These are phyloP conservation scores for Rubroboletus satanas DNA, from an alignment of 768 basidiomycete genomes.

Conservation along the genomic window DNA sequence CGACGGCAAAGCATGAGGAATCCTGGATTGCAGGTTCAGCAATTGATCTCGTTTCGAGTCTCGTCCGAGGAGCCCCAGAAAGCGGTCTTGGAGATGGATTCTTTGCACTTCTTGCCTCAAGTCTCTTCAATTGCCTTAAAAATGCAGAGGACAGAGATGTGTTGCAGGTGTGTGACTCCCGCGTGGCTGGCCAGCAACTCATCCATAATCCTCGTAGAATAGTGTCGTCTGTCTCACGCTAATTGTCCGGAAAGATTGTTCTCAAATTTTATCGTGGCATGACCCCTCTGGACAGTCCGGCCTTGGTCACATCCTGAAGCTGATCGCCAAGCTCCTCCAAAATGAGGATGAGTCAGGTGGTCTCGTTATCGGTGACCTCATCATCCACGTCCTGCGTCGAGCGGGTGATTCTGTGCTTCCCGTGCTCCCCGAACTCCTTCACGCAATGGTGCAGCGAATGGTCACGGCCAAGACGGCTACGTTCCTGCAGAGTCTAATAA, in stretches of 20 bases:
- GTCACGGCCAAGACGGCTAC: slow-evolving; percentile 82
- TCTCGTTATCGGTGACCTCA: slow-evolving; percentile 88
- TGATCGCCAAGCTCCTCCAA: slow-evolving; percentile 76
- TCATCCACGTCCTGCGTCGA: slow-evolving; percentile 86
- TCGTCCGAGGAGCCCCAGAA: slow-evolving; percentile 62
- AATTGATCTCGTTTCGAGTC: slow-evolving; percentile 72
- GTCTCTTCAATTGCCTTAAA: slow-evolving; percentile 65
- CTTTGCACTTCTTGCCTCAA: slow-evolving; percentile 70
- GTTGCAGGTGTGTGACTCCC: slow-evolving; percentile 50
- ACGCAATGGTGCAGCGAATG: slow-evolving; percentile 81
- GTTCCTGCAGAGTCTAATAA: slow-evolving; percentile 86
- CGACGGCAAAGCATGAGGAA: slow-evolving; percentile 53
- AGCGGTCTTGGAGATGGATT: slow-evolving; percentile 75
- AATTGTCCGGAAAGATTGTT: slow-evolving; percentile 82
- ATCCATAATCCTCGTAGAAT: slow-evolving; percentile 47
- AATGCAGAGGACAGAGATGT: slow-evolving; percentile 83
- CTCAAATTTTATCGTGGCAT: slow-evolving; percentile 75
- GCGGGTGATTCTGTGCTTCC: slow-evolving; percentile 78
- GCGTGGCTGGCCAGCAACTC: background rate
- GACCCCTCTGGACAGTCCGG: slow-evolving; percentile 67
- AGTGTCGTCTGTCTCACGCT: slow-evolving; percentile 78
- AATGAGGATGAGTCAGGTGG: slow-evolving; percentile 89
- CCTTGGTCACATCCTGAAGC: slow-evolving; percentile 64
- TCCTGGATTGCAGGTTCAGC: slow-evolving; percentile 77
- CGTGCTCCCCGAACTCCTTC: slow-evolving; percentile 81